Evolutionary conservation across 192 early-diverging fungal species (phyloP).

Genomic region (Haplosporangium gracile): DNA sequence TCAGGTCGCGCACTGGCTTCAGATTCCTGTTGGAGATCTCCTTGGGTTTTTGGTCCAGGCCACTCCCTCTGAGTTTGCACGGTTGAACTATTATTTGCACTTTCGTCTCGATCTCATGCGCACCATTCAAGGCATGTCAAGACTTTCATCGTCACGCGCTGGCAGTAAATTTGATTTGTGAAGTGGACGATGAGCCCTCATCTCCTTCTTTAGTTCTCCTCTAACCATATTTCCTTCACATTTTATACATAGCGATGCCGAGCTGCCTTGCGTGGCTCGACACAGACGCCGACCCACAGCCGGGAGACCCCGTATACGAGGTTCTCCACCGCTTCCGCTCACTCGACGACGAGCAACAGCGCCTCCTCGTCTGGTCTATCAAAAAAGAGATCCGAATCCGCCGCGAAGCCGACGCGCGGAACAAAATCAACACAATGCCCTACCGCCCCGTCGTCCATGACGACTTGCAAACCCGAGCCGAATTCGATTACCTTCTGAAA

Average conservation of each 20-base stretch:
- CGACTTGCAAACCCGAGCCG: background rate
- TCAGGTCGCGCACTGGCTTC: slow-evolving; percentile 36
- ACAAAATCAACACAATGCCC: background rate
- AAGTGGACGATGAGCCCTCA: background rate
- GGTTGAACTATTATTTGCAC: slow-evolving; percentile 17
- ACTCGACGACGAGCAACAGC: slow-evolving; percentile 16
- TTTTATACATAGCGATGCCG: slow-evolving; percentile 15
- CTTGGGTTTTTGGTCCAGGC: slow-evolving; percentile 22
- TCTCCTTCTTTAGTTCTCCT: background rate
- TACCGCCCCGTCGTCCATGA: background rate
- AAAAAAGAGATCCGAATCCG: background rate
- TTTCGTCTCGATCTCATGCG: slow-evolving; percentile 24
- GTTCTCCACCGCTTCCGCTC: slow-evolving; percentile 7
- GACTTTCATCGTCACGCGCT: background rate
- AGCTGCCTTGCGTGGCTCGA: slow-evolving; percentile 13
- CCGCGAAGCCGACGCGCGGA: background rate
- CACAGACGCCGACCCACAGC: background rate
- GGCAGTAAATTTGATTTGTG: background rate
- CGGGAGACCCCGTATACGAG: slow-evolving; percentile 4
- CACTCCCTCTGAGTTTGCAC: background rate
- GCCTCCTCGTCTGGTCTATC: slow-evolving; percentile 2
- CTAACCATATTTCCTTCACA: background rate
- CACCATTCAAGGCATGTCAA: background rate
- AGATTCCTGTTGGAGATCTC: slow-evolving; percentile 15
- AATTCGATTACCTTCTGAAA: slow-evolving; percentile 13